Conservation (phyloP, 179 eudicot species). For the Pouteria campechiana region DNA sequence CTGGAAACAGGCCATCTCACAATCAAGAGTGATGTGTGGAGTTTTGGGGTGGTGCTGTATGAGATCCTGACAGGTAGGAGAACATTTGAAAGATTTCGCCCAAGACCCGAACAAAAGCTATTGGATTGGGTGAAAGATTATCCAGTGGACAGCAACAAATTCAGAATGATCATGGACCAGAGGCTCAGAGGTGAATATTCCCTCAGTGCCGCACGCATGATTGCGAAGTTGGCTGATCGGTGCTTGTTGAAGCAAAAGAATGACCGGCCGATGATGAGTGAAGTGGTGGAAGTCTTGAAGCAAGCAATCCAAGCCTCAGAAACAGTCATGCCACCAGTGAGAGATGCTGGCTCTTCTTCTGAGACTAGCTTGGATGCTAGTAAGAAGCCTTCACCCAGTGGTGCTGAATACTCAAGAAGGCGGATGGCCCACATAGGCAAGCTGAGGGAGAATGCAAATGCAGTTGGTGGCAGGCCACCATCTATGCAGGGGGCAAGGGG, state of each 20-base stretch:
- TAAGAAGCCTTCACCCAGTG: slow-evolving; percentile 11
- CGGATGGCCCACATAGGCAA: slow-evolving; percentile 70
- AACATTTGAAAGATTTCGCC: slow-evolving; percentile 57
- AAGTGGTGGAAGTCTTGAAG: slow-evolving; percentile 53
- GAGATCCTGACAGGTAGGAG: slow-evolving; percentile 76
- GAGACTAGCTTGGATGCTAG: slow-evolving; percentile 16
- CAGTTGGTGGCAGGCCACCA: slow-evolving; percentile 46
- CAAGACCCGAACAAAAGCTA: slow-evolving; percentile 53
- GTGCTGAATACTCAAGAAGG: slow-evolving; percentile 46
- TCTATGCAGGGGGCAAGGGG: slow-evolving; percentile 65
- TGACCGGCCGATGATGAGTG: slow-evolving; percentile 77
- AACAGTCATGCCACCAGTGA: slow-evolving; percentile 21
- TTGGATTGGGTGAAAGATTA: slow-evolving; percentile 69
- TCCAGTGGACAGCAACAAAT: slow-evolving; percentile 46
- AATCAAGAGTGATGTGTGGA: slow-evolving; percentile 78
- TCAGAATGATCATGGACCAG: slow-evolving; percentile 56
- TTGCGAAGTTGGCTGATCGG: slow-evolving; percentile 65
- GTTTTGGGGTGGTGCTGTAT: slow-evolving; percentile 76
- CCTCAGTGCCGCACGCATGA: slow-evolving; percentile 42
- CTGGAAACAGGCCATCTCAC: slow-evolving; percentile 83
- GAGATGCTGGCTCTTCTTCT: slow-evolving; percentile 12
- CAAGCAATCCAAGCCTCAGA: slow-evolving; percentile 23
- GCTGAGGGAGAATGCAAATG: slow-evolving; percentile 58
- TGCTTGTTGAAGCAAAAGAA: slow-evolving; percentile 48
- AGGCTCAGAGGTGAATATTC: slow-evolving; percentile 51